Evolutionary conservation across 495 filamentous ascomycete species (phyloP).

Genomic region (Chaetomium fimeti): DNA sequence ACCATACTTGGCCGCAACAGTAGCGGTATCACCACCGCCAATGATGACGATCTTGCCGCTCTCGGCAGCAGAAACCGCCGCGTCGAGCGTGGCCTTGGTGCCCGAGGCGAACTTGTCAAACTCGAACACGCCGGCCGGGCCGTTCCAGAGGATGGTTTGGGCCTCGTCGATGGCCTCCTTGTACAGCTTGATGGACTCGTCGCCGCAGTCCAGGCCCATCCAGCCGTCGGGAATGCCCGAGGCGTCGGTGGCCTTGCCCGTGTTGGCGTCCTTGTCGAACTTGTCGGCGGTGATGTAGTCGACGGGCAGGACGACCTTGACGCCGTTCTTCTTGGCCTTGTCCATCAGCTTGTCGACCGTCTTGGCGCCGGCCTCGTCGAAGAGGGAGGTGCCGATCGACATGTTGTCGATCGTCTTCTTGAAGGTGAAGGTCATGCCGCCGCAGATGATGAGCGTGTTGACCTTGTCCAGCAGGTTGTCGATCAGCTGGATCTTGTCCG

Average conservation of each 20-base stretch:
- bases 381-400: slow-evolving; percentile 86
- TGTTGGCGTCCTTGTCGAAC: slow-evolving; percentile 81
- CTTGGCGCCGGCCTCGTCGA: slow-evolving; percentile 93
- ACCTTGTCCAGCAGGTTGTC: slow-evolving; percentile 98
- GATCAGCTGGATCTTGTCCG: slow-evolving; percentile 99
- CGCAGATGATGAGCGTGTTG: slow-evolving; percentile 92
- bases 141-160: slow-evolving; percentile 99
- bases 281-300: slow-evolving; percentile 97
- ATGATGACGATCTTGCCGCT: slow-evolving; percentile 93
- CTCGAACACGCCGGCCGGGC: slow-evolving; percentile 95
- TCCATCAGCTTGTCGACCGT: slow-evolving; percentile 82
- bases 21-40: slow-evolving; percentile 96
- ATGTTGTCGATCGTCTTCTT: slow-evolving; percentile 95
- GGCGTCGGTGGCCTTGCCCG: slow-evolving; percentile 78
- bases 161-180: slow-evolving; percentile 78
- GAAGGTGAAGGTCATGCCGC: slow-evolving; percentile 99
- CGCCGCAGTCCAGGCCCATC: slow-evolving; percentile 94
- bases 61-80: slow-evolving; percentile 73
- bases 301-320: slow-evolving; percentile 88
- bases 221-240: slow-evolving; percentile 92
- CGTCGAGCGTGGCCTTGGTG: slow-evolving; percentile 86
- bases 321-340: slow-evolving; percentile 95
- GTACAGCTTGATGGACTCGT: slow-evolving; percentile 81
- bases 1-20: slow-evolving; percentile 94
- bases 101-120: slow-evolving; percentile 88